These are phyloP conservation scores for Trichodelitschia bisporula DNA, from an alignment of 495 filamentous ascomycete species.

Conservation along the genomic window DNA sequence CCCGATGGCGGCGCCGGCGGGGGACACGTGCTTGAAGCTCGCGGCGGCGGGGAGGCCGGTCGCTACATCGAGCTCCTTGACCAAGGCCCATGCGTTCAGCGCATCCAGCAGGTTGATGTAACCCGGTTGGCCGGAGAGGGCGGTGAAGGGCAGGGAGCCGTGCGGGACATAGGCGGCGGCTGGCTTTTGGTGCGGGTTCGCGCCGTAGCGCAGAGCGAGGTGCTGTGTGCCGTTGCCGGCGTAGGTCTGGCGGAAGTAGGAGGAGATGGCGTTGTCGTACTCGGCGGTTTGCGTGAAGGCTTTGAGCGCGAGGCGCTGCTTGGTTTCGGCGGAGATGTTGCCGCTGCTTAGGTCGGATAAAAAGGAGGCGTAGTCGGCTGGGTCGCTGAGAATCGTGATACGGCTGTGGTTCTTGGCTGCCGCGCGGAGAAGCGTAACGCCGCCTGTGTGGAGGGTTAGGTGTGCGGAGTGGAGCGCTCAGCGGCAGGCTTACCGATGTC, in stretches of 20 bases:
- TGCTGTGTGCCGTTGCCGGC: constrained; percentile 66
- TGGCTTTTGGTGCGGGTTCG: constrained; percentile 94
- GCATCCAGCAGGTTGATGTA: constrained; percentile 96
- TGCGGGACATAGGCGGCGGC: constrained; percentile 55
- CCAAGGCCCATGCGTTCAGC: constrained; percentile 86
- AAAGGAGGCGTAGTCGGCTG: constrained; percentile 81
- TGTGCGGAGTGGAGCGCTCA: neutral
- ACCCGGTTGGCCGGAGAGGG: constrained; percentile 74
- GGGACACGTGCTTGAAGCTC: constrained; percentile 97
- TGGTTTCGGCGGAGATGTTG: constrained; percentile 48
- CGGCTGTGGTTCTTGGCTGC: constrained; percentile 93
- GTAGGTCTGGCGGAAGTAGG: constrained; percentile 94
- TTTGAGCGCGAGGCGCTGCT: constrained; percentile 78
- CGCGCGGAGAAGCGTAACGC: constrained; percentile 84
- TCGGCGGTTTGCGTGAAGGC: constrained; percentile 97
- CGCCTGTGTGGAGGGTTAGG: no score
- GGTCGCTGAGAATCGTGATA: constrained; percentile 87
- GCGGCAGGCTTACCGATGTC: constrained; percentile 45
- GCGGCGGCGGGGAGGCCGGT: constrained; percentile 78
- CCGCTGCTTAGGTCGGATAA: constrained; percentile 51
- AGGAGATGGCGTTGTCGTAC: constrained; percentile 82
- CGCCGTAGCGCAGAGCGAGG: constrained; percentile 70
- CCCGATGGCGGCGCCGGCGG: constrained; percentile 85
- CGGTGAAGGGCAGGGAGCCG: constrained; percentile 62
- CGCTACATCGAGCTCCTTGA: constrained; percentile 84